Conservation (phyloP, 192 early-diverging fungal species). For the Backusella luteola region DNA sequence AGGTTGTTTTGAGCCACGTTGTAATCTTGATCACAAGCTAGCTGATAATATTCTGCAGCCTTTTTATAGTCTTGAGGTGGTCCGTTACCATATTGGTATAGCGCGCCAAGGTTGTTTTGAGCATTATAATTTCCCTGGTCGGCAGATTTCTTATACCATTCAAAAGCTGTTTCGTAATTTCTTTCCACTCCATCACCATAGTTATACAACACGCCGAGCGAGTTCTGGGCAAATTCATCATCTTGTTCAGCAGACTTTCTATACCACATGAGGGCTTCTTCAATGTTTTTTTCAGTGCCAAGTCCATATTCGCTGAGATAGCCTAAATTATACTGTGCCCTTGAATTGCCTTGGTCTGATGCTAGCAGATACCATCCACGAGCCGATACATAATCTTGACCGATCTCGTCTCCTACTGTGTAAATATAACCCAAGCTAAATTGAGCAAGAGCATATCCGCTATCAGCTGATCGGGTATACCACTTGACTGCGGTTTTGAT, state of each 20-base stretch:
- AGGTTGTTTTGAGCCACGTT: slow-evolving; percentile 60
- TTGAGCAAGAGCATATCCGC: slow-evolving; percentile 29
- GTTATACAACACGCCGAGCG: slow-evolving; percentile 78
- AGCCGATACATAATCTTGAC: slow-evolving; percentile 61
- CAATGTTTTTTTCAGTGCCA: slow-evolving; percentile 61
- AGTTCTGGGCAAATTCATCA: slow-evolving; percentile 66
- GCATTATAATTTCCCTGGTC: slow-evolving; percentile 66
- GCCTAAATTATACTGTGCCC: slow-evolving; percentile 78
- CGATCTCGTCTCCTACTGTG: slow-evolving; percentile 40
- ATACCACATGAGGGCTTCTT: slow-evolving; percentile 77
- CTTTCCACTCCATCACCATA: slow-evolving; percentile 62
- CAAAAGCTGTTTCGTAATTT: slow-evolving; percentile 58
- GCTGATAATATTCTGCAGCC: slow-evolving; percentile 56
- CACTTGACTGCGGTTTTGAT: neutral
- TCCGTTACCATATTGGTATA: neutral
- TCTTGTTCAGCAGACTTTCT: slow-evolving; percentile 57
- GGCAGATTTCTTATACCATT: slow-evolving; percentile 66
- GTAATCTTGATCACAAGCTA: slow-evolving; percentile 43
- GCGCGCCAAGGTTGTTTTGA: slow-evolving; percentile 21
- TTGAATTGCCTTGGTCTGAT: slow-evolving; percentile 62
- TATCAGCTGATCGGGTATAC: slow-evolving; percentile 23
- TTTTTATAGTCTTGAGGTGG: slow-evolving; percentile 46
- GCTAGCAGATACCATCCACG: slow-evolving; percentile 63
- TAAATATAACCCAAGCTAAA: slow-evolving; percentile 32
- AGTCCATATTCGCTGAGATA: slow-evolving; percentile 90